Conservation (phyloP, 257 asterid genomes). For the Oldenlandia corymbosa region DNA sequence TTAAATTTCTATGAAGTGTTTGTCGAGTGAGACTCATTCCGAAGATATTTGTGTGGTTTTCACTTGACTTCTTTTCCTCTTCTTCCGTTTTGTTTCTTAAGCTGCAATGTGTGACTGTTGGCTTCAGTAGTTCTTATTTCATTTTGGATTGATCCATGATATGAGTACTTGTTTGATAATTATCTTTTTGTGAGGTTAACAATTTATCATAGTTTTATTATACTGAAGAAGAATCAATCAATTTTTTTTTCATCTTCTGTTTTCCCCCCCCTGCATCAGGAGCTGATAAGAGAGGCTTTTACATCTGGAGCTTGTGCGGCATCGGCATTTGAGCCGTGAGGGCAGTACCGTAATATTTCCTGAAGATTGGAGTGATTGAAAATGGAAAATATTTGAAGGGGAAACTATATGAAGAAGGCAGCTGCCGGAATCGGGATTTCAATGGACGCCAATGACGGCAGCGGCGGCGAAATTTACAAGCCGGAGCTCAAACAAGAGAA, state of each 20-base stretch:
- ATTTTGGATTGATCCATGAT: no score
- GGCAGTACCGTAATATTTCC: no score
- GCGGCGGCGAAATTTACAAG: constrained; percentile 11
- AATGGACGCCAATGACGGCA: constrained; percentile 11
- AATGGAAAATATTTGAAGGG: no score
- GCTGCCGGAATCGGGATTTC: constrained; percentile 19
- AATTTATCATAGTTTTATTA: not conserved
- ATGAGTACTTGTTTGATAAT: not conserved
- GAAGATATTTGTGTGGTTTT: not conserved
- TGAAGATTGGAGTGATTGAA: no score
- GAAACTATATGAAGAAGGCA: no score
- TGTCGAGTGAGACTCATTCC: not conserved
- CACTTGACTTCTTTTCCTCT: not conserved
- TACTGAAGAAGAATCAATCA: not conserved
- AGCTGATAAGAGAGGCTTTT: constrained; percentile 51
- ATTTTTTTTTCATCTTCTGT: not conserved
- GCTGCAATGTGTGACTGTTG: not conserved
- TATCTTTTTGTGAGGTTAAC: no score
- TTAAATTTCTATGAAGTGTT: not conserved
- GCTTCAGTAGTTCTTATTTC: not conserved
- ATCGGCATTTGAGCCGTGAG: no score
- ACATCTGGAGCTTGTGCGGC: no score
- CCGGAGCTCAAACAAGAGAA: constrained; percentile 19
- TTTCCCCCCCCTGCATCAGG: constrained; percentile 30
- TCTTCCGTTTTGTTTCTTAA: not conserved